phyloP scores from a whole-genome alignment of 148 eudicot species.

The Rhododendron mucronatum region DNA sequence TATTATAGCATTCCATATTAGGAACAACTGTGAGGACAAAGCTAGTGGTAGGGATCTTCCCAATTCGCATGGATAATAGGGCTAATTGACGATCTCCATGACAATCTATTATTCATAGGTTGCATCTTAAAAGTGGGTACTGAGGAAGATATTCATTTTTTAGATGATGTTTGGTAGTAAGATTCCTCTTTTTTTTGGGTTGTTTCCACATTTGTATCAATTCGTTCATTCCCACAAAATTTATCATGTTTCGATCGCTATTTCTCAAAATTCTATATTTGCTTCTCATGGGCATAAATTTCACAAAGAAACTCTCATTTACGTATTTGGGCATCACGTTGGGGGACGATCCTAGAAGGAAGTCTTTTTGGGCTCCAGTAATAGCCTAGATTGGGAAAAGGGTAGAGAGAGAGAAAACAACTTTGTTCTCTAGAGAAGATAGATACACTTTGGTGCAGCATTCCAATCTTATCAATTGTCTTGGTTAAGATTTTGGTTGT shows the following conservation, averaged over 20 bases:
- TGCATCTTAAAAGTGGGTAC: neutral
- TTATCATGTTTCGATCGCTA: neutral
- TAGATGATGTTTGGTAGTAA: neutral
- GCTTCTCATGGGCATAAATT: neutral
- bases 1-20: no score
- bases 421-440: neutral
- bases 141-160: neutral
- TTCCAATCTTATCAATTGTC: neutral
- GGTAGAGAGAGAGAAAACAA: neutral
- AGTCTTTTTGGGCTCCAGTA: neutral
- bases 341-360: neutral
- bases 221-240: neutral
- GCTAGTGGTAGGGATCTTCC: neutral
- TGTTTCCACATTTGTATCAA: neutral
- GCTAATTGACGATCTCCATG: neutral
- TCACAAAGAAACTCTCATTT: neutral
- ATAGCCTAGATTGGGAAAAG: neutral
- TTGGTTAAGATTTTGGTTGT: neutral
- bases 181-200: neutral
- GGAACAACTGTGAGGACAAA: neutral
- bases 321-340: no score
- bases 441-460: neutral
- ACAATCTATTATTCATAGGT: neutral
- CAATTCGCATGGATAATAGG: neutral
- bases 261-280: neutral